Percentiles rank a stretch among this genome's conserved stretches.
phyloP scores from a whole-genome alignment of 192 early-diverging fungal species.

The Piromyces finnis region DNA sequence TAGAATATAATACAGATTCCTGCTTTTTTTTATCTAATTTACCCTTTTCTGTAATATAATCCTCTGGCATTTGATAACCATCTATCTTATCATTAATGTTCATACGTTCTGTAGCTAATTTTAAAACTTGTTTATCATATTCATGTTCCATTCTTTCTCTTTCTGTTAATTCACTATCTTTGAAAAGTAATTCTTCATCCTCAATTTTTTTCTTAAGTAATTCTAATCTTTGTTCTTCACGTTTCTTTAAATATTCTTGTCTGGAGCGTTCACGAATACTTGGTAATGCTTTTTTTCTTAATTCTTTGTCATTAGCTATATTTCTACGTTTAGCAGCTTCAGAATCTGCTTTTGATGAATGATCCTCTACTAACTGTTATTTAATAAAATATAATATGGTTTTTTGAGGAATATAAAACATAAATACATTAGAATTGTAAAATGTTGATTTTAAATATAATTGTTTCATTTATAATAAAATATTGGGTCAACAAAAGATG shows the following conservation, averaged over 20 bases:
- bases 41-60: conserved; percentile 96
- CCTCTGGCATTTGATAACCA: conserved; percentile 69
- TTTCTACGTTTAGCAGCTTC: conserved; percentile 49
- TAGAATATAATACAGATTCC: conserved; percentile 62
- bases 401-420: too few species aligned
- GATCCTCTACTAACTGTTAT: conserved; percentile 43
- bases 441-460: too few species aligned
- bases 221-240: conserved; percentile 64
- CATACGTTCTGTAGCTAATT: conserved; percentile 66
- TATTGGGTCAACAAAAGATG: too few species aligned
- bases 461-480: too few species aligned
- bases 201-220: conserved; percentile 56
- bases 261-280: conserved; percentile 73
- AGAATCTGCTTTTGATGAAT: conserved; percentile 38
- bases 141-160: conserved; percentile 60
- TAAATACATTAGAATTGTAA: too few species aligned
- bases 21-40: conserved; percentile 92
- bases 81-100: conserved; percentile 60
- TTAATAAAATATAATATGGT: too few species aligned
- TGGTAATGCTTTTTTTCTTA: conserved; percentile 44
- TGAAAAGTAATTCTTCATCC: conserved; percentile 77
- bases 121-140: conserved; percentile 67
- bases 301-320: conserved; percentile 65
- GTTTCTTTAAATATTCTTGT: conserved; percentile 74
- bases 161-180: conserved; percentile 48